phyloP scores from a whole-genome alignment of 2,329 filamentous ascomycete genomes.

The Talaromyces sp. region DNA sequence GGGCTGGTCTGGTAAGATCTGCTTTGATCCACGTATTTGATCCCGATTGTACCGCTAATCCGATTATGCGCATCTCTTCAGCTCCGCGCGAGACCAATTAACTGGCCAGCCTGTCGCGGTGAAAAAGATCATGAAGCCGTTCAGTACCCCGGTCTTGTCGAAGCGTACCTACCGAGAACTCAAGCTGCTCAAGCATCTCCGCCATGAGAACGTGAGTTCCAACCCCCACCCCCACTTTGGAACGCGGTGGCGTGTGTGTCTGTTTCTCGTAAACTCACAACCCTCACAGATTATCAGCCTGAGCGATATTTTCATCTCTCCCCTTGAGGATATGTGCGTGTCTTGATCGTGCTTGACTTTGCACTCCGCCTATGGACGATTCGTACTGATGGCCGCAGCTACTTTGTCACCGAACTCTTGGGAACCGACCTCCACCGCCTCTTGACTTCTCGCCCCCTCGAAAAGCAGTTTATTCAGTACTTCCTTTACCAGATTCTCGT shows the following conservation, averaged over 20 bases:
- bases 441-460: conserved; percentile 89
- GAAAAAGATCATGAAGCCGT: conserved; percentile 99
- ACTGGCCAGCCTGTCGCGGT: conserved; percentile 95
- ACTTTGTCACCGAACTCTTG: conserved; percentile 96
- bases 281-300: conserved; percentile 81
- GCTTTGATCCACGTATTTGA: conserved; percentile 28
- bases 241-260: neutral
- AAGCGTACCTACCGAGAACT: conserved; percentile 98
- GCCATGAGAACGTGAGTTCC: conserved; percentile 84
- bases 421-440: conserved; percentile 95
- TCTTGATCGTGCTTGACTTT: neutral
- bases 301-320: conserved; percentile 99
- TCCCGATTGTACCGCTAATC: conserved; percentile 18
- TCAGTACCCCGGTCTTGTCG: conserved; percentile 96
- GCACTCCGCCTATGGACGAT: neutral
- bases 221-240: neutral
- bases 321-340: conserved; percentile 92
- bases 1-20: conserved; percentile 84
- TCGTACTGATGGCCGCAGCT: conserved; percentile 57
- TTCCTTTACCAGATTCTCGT: conserved; percentile 99
- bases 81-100: conserved; percentile 96
- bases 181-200: conserved; percentile 94
- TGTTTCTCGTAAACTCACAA: conserved; percentile 14
- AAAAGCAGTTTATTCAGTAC: conserved; percentile 99
- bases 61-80: conserved; percentile 43